Evolutionary conservation across 257 asterid genomes (phyloP).

Genomic region (Plantago major): DNA sequence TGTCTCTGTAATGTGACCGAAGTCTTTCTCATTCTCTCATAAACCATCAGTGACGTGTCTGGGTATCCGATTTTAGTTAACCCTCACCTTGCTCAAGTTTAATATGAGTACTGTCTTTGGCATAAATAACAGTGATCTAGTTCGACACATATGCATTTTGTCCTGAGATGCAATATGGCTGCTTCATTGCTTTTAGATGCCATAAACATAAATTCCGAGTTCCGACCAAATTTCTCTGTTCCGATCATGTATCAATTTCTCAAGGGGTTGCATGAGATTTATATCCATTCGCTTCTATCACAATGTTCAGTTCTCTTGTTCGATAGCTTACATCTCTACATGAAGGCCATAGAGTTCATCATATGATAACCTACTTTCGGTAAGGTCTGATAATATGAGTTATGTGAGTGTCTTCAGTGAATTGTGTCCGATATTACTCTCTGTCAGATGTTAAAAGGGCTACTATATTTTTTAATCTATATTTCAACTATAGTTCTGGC

Average conservation of each 20-base stretch:
- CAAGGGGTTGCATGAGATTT: constrained; percentile 7
- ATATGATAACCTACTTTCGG: too few relatives aligned
- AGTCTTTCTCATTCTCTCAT: neutral
- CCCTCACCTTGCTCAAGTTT: neutral
- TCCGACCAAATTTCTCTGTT: neutral
- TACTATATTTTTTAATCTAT: neutral
- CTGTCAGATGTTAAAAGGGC: too few relatives aligned
- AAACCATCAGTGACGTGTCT: neutral
- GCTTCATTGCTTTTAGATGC: constrained; percentile 14
- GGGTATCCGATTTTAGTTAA: neutral
- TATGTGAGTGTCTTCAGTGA: too few relatives aligned
- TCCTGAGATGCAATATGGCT: constrained; percentile 16
- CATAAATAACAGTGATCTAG: neutral
- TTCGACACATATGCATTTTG: neutral
- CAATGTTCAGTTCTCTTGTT: constrained; percentile 3
- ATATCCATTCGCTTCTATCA: constrained; percentile 1
- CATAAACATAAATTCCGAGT: neutral
- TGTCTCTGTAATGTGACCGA: too few relatives aligned
- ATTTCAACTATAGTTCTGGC: neutral
- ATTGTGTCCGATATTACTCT: too few relatives aligned
- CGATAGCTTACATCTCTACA: too few relatives aligned
- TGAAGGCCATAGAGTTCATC: too few relatives aligned
- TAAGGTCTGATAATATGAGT: too few relatives aligned
- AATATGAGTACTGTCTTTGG: neutral
- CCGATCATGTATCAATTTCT: constrained; percentile 3